These are phyloP conservation scores for Candida jianshihensis DNA, from an alignment of 805 yeast genomes.

Conservation along the genomic window DNA sequence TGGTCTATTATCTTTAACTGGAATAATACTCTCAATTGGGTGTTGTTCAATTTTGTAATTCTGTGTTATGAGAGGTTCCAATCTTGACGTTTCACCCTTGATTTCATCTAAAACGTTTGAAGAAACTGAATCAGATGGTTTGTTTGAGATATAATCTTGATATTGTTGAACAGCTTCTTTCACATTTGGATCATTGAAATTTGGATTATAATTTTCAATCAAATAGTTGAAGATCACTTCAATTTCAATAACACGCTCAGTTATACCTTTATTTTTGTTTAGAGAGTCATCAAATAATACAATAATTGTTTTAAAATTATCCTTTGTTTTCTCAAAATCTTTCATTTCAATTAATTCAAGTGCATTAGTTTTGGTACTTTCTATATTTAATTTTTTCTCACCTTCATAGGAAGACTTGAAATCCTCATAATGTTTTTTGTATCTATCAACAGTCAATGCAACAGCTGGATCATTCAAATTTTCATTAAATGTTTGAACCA, in stretches of 20 bases:
- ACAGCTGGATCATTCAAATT: constrained; percentile 86
- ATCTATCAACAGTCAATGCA: constrained; percentile 57
- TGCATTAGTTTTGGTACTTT: background rate
- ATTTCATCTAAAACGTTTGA: background rate
- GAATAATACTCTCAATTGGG: background rate
- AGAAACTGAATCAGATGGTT: background rate
- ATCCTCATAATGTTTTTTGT: constrained; percentile 5
- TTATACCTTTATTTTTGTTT: constrained; percentile 8
- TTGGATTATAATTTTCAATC: constrained; percentile 57
- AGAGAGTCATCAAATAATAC: constrained; percentile 6
- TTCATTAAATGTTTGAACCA: constrained; percentile 63
- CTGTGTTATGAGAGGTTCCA: background rate
- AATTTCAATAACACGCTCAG: constrained; percentile 24
- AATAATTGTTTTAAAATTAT: constrained; percentile 2
- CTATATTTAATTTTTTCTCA: background rate
- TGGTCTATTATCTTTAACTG: constrained; percentile 1
- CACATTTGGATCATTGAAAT: constrained; percentile 70
- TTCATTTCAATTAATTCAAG: background rate
- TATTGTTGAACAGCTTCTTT: constrained; percentile 49
- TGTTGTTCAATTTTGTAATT: background rate
- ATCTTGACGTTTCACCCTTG: background rate
- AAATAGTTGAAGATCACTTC: constrained; percentile 40
- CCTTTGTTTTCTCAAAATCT: background rate
- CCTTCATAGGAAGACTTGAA: constrained; percentile 5
- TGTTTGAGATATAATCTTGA: constrained; percentile 34